These are phyloP conservation scores for Eucalyptus polybractea DNA, from an alignment of 345 rosid genomes.

Conservation along the genomic window DNA sequence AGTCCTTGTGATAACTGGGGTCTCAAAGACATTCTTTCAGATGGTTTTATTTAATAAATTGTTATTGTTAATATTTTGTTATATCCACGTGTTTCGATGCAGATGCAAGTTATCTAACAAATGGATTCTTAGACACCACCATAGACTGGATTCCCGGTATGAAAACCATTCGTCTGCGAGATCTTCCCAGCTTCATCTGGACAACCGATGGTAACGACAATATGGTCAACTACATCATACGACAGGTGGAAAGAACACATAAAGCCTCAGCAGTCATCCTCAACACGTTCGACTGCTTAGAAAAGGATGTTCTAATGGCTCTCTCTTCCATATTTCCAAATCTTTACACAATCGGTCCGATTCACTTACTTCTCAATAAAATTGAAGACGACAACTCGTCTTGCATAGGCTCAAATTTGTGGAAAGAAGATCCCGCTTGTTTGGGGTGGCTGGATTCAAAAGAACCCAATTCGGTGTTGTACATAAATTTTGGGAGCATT, in stretches of 20 bases:
- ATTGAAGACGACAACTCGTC: not conserved
- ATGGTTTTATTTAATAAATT: not conserved
- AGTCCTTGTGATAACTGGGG: not conserved
- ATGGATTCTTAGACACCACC: conserved; percentile 18
- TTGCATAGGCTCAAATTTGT: not conserved
- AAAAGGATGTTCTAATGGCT: conserved; percentile 7
- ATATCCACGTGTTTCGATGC: not conserved
- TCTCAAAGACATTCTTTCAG: not conserved
- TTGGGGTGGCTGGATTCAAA: conserved; percentile 1
- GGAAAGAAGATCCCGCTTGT: conserved; percentile 9
- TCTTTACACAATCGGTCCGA: conserved; percentile 3
- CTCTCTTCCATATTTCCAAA: not conserved
- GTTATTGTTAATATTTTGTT: not conserved
- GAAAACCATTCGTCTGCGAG: conserved; percentile 17
- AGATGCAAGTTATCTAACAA: conserved; percentile 14
- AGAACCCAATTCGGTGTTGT: conserved; percentile 4
- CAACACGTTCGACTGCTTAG: conserved; percentile 28
- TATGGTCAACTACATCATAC: conserved; percentile 9
- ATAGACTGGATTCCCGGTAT: conserved; percentile 42
- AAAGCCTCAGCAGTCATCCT: conserved; percentile 19
- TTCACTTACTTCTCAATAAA: not conserved
- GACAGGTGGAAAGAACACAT: not conserved
- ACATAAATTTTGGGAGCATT: conserved; percentile 9
- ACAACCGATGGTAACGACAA: conserved; percentile 16
- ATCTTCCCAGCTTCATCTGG: conserved; percentile 25